Percentiles rank a stretch among this genome's conserved stretches.
These are phyloP conservation scores for Diplogelasinospora grovesii DNA, from an alignment of 495 filamentous ascomycete genomes.

Conservation along the genomic window DNA sequence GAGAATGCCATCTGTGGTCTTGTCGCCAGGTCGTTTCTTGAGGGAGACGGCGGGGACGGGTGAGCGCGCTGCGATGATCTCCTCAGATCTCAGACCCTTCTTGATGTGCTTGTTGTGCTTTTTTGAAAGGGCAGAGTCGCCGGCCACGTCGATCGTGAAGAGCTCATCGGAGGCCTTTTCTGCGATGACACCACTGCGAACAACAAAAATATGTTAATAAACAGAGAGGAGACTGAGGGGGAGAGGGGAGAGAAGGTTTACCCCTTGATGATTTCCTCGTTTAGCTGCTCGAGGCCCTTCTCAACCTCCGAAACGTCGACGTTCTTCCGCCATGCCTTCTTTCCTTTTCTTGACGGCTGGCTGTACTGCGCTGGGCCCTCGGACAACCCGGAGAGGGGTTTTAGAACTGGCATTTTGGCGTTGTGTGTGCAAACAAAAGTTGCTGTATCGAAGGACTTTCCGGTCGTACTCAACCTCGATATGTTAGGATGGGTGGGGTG, in stretches of 20 bases:
- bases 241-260: conserved; percentile 45
- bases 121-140: conserved; percentile 35
- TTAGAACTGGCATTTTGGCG: conserved; percentile 23
- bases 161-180: conserved; percentile 72
- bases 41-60: conserved; percentile 68
- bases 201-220: no score
- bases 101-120: conserved; percentile 52
- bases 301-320: conserved; percentile 84
- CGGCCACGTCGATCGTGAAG: conserved; percentile 64
- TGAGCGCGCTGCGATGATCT: conserved; percentile 82
- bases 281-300: conserved; percentile 72
- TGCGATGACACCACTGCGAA: conserved; percentile 65
- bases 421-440: background rate
- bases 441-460: no score
- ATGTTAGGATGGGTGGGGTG: conserved; percentile 14
- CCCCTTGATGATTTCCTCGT: conserved; percentile 86
- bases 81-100: conserved; percentile 77
- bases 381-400: conserved; percentile 24
- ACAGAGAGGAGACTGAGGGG: no score
- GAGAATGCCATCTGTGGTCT: conserved; percentile 58
- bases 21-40: conserved; percentile 60
- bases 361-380: conserved; percentile 50
- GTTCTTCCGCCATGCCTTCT: conserved; percentile 98
- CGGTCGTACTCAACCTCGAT: no score
- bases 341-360: conserved; percentile 92